Evolutionary conservation across 495 filamentous ascomycete genomes (phyloP).

Genomic region (Penicillium mononematosum): DNA sequence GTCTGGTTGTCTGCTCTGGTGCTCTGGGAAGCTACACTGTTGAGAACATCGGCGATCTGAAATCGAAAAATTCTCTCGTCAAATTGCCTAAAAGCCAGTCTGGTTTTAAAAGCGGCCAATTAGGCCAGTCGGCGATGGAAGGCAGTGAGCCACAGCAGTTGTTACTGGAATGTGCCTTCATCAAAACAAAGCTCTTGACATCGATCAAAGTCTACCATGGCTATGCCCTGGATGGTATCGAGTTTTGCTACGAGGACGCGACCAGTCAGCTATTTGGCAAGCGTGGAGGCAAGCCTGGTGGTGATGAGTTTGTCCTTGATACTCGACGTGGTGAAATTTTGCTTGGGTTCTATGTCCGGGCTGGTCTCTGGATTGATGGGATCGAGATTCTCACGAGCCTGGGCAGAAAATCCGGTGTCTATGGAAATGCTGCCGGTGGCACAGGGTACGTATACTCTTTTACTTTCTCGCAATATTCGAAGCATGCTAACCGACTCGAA

Average conservation of each 20-base stretch:
- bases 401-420: constrained; percentile 80
- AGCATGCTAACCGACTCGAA: constrained; percentile 21
- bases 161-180: constrained; percentile 66
- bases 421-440: constrained; percentile 79
- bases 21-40: constrained; percentile 70
- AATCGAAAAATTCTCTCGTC: constrained; percentile 66
- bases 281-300: constrained; percentile 69
- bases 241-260: constrained; percentile 89
- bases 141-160: constrained; percentile 72
- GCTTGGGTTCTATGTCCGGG: constrained; percentile 80
- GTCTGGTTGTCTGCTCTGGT: constrained; percentile 69
- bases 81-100: constrained; percentile 71
- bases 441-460: constrained; percentile 61
- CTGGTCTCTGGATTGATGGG: constrained; percentile 84
- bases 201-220: constrained; percentile 78
- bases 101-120: constrained; percentile 72
- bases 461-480: not conserved
- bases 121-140: constrained; percentile 72
- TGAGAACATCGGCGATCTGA: constrained; percentile 65
- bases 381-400: constrained; percentile 88
- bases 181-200: constrained; percentile 70
- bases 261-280: constrained; percentile 90
- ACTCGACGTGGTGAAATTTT: constrained; percentile 81
- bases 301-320: constrained; percentile 78
- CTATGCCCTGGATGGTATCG: constrained; percentile 75